Base-by-base conservation (phyloP, 495 filamentous ascomycete genomes). In the Physcia stellaris region DNA sequence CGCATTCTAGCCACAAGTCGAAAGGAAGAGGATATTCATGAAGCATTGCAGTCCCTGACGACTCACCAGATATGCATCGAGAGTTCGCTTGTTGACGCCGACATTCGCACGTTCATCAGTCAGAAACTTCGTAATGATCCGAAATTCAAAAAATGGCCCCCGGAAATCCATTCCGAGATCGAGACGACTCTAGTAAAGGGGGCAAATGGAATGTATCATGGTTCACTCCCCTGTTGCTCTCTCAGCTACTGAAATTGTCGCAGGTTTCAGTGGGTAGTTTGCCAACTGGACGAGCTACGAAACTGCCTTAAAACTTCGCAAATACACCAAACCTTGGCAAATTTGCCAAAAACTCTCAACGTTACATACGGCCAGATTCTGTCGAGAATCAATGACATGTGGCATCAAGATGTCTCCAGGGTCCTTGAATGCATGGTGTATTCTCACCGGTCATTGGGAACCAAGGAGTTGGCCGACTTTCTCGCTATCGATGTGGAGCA, bases 201-300 rank as follows among this genome's bases (percentile, higher is more conserved):
- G 35, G 53, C 53, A 6, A 36, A 58, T 26, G 56, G 60, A 24
- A 64, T 65, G 55, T 66, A 47, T 46, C n/a, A n/a, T n/a, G n/a
- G n/a, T 55, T 24, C 11, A 32, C 36, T 44, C 23, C 13, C 28
- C 27, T 3, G 21, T 39, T 16, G 18, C 24, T 46, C 39, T 49
- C 24, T 6, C 20, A 24, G 39, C 34, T 18, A 15, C 39, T 45
- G 10, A 3, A 44, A 28, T 45, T 13, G 36, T 10, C 7, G 32
- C 39, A 67, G 61, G 60, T 66, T 68, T 32, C 56, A 60, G 34
- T 65, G 56, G 58, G 57, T 49, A 2, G 52, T 43, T 31, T 63
- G 56, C 47, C 60, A 66, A 41, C 41, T 67, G 16, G 54, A 66
- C 26, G 46, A 18, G 10, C 49, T 67, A 12, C 42, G 42, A 41